Conservation (phyloP, 768 basidiomycete genomes). For the Mycena indigotica region DNA sequence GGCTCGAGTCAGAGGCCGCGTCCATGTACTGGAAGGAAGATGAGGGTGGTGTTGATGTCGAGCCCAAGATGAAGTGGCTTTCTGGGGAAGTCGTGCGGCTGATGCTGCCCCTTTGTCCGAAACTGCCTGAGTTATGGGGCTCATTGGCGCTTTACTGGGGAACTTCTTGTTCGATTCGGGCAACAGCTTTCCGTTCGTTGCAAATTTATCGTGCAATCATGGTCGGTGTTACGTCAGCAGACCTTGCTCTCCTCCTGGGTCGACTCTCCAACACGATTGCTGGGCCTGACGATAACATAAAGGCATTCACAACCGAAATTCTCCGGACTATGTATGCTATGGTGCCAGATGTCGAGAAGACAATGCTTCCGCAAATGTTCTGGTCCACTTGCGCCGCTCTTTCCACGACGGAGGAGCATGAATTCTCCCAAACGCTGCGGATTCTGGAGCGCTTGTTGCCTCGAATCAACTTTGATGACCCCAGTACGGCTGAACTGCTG, state of each 20-base stretch:
- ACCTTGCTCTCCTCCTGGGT: conserved; percentile 78
- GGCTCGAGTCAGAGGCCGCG: conserved; percentile 61
- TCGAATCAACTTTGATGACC: conserved; percentile 72
- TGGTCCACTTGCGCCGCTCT: conserved; percentile 86
- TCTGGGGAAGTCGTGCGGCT: conserved; percentile 67
- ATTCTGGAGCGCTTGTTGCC: conserved; percentile 67
- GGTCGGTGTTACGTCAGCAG: conserved; percentile 67
- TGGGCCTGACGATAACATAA: conserved; percentile 73
- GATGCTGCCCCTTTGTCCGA: conserved; percentile 68
- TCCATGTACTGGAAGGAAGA: conserved; percentile 73
- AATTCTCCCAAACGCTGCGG: conserved; percentile 69
- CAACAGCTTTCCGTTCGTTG: conserved; percentile 83
- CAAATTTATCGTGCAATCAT: conserved; percentile 86
- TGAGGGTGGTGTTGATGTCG: conserved; percentile 54
- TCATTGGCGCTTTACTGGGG: conserved; percentile 81
- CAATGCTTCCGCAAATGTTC: conserved; percentile 78
- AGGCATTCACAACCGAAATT: conserved; percentile 82
- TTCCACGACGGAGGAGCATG: conserved; percentile 78
- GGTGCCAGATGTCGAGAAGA: conserved; percentile 58
- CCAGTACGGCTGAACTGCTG: conserved; percentile 66
- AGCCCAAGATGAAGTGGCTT: conserved; percentile 69
- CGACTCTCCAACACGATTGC: conserved; percentile 84
- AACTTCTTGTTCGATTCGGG: conserved; percentile 83
- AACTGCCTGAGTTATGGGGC: conserved; percentile 77
- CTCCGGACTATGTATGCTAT: conserved; percentile 72